phyloP scores from a whole-genome alignment of 2,329 filamentous ascomycete species.

The Penicillium sp. region DNA sequence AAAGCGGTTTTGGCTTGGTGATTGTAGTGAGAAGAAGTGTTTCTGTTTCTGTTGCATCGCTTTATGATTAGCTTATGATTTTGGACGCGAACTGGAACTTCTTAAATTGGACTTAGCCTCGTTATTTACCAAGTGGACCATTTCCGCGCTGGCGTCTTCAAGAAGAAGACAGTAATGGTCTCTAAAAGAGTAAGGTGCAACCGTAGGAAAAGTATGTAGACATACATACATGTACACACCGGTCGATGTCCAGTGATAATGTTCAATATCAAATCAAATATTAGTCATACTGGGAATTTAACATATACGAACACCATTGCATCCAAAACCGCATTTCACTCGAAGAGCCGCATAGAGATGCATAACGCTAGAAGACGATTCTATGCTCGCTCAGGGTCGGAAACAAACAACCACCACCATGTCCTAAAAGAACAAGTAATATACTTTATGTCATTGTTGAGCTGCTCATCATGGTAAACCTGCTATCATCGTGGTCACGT shows the following conservation, averaged over 20 bases:
- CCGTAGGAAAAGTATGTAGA: background rate
- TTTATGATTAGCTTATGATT: background rate
- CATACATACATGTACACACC: background rate
- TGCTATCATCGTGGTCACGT: too few relatives aligned
- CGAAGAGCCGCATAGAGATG: slow-evolving; percentile 10
- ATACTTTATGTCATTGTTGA: too few relatives aligned
- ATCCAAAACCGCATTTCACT: slow-evolving; percentile 6
- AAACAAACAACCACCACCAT: slow-evolving; percentile 1
- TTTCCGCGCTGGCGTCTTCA: background rate
- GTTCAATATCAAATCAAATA: background rate
- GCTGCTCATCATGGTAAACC: too few relatives aligned
- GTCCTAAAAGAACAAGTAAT: background rate
- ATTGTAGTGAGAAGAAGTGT: background rate
- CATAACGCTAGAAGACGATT: slow-evolving; percentile 16
- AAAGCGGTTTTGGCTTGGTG: slow-evolving; percentile 25
- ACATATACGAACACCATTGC: background rate
- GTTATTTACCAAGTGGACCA: background rate
- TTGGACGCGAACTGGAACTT: background rate
- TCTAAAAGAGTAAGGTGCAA: background rate
- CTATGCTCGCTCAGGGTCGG: slow-evolving; percentile 17
- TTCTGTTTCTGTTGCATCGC: background rate
- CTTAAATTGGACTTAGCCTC: background rate
- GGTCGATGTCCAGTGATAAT: background rate
- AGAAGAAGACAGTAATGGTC: background rate
- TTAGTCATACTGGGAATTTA: background rate